Base-by-base conservation (phyloP, 2,329 filamentous ascomycete genomes). In the Mycosphaerella arachidis region DNA sequence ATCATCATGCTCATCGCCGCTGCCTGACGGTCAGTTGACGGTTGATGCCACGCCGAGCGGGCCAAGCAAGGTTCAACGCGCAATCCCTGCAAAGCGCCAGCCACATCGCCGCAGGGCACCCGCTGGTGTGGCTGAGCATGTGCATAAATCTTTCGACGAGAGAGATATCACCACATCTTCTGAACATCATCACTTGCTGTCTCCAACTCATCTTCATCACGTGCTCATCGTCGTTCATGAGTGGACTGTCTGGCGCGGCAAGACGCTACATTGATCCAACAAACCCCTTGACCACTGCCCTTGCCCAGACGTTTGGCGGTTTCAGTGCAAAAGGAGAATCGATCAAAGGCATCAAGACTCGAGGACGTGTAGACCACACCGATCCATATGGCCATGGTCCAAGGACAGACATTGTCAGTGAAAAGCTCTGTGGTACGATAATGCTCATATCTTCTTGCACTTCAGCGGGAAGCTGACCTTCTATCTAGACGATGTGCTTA, bases 401-500 rank as follows among this genome's bases (percentile, higher is more conserved):
- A 8, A 52, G 59, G 27, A 40, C 56, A n/a, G 68, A 70, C 30
- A 57, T 70, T 13, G 61, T 68, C 10, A 57, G 56, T 18, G 66
- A 65, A 16, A 57, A 62, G 27, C 63, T 70, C 12, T 67, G 65
- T 55, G 65, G 67, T 67, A 61, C 6, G 57, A 16, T 12, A 48
- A 27, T 45, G 33, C 30, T 5, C 24, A 35, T 12, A 2, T 35
- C 12, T 30, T n/a, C n/a, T 43, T 27, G 13, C 24, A 6, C 30
- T 48, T 9, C 16, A 46, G n/a, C 4, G 12, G 27, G 7, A 30
- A 46, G 72, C 56, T 66, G 16, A 57, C 40, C 12, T 18, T 20
- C 24, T 33, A 13, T 31, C 7, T 58, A 86, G 89, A 91, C 70
- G 86, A 93, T 67, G 77, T 89, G 13, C 68, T 96, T 50, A 72